These are phyloP conservation scores for Rutstroemia sp. DNA, from an alignment of 2,329 filamentous ascomycete genomes.

Conservation along the genomic window DNA sequence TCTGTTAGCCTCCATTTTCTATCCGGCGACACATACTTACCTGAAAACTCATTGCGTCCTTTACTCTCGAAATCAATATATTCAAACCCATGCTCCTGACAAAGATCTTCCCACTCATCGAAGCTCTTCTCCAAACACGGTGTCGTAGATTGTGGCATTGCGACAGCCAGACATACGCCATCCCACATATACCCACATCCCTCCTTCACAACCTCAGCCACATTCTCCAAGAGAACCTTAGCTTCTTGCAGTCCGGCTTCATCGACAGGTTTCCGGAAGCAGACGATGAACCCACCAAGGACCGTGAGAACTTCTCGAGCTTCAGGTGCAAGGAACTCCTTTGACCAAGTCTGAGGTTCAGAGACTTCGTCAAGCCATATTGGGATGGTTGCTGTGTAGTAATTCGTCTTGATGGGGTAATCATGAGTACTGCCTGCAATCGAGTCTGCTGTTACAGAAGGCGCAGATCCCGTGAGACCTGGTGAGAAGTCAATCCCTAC, in stretches of 20 bases:
- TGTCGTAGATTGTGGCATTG: slow-evolving; percentile 34
- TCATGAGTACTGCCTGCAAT: slow-evolving; percentile 52
- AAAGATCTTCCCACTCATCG: slow-evolving; percentile 56
- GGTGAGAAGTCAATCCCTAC: not conserved
- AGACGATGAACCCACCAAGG: slow-evolving; percentile 52
- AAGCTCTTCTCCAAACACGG: slow-evolving; percentile 31
- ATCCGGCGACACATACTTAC: slow-evolving; percentile 30
- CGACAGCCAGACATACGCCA: slow-evolving; percentile 53
- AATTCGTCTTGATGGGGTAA: slow-evolving; percentile 47
- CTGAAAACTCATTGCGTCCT: slow-evolving; percentile 50
- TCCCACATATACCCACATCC: slow-evolving; percentile 58
- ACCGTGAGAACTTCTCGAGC: slow-evolving; percentile 55
- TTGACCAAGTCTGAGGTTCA: slow-evolving; percentile 39
- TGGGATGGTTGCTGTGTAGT: slow-evolving; percentile 54
- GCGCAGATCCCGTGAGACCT: slow-evolving; percentile 47
- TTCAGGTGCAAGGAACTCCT: slow-evolving; percentile 51
- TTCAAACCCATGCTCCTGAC: slow-evolving; percentile 51
- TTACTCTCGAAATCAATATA: slow-evolving; percentile 48
- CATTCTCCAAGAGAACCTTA: slow-evolving; percentile 40
- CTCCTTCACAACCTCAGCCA: slow-evolving; percentile 47
- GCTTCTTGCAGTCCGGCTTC: slow-evolving; percentile 17
- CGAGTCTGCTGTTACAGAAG: slow-evolving; percentile 30
- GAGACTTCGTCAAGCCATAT: slow-evolving; percentile 60
- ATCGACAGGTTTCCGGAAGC: slow-evolving; percentile 39
- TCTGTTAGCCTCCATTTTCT: slow-evolving; percentile 7